Evolutionary conservation across 805 yeast species (phyloP).

Genomic region (Metschnikowia rubicola): DNA sequence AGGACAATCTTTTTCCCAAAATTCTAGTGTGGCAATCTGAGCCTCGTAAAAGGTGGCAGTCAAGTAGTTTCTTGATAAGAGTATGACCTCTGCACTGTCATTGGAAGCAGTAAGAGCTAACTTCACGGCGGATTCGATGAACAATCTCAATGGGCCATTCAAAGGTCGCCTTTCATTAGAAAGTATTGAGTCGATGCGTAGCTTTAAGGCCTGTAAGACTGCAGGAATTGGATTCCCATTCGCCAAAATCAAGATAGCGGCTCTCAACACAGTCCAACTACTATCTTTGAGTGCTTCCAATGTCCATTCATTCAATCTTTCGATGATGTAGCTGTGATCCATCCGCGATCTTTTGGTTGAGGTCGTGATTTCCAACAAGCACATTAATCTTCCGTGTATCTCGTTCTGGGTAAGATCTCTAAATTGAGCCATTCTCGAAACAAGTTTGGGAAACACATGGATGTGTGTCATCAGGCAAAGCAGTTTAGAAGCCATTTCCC

Average conservation of each 20-base stretch:
- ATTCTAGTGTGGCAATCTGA: constrained; percentile 6
- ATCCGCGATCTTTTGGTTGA: background rate
- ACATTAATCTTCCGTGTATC: constrained; percentile 12
- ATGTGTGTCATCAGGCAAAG: constrained; percentile 46
- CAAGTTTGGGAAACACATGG: constrained; percentile 12
- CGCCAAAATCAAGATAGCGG: constrained; percentile 8
- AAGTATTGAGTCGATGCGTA: background rate
- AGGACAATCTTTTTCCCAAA: background rate
- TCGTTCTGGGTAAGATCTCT: constrained; percentile 1
- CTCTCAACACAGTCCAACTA: constrained; percentile 5
- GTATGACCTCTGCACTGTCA: background rate
- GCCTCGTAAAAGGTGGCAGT: constrained; percentile 1
- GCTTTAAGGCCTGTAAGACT: background rate
- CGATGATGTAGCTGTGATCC: background rate
- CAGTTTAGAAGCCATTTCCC: constrained; percentile 83
- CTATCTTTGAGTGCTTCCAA: constrained; percentile 34
- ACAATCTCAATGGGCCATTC: constrained; percentile 22
- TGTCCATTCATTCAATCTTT: background rate
- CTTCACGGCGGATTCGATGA: constrained; percentile 31
- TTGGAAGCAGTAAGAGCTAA: constrained; percentile 18
- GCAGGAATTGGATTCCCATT: background rate
- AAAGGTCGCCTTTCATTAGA: background rate
- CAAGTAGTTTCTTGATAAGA: background rate
- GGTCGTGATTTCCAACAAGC: constrained; percentile 8
- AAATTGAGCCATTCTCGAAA: constrained; percentile 20